Percentiles rank a stretch among this genome's conserved stretches.
Conservation (phyloP, 192 early-diverging fungal species). For the Coemansia sp. region DNA sequence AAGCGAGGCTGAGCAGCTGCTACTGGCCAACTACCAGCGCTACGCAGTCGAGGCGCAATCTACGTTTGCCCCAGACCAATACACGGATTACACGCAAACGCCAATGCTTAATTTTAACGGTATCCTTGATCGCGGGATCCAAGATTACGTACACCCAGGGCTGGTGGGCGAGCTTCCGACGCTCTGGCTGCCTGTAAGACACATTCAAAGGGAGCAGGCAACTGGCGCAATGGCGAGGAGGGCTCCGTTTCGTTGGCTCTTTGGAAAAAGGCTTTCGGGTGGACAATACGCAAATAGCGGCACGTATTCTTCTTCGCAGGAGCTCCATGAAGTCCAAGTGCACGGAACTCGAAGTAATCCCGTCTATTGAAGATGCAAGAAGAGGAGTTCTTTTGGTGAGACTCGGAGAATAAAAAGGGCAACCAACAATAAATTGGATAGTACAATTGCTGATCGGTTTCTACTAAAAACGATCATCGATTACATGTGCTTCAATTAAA, state of each 20-base stretch:
- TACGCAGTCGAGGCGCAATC: constrained; percentile 49
- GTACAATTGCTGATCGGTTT: not conserved
- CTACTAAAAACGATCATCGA: not conserved
- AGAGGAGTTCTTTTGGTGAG: not conserved
- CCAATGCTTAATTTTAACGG: constrained; percentile 74
- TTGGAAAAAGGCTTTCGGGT: not conserved
- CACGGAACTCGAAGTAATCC: not conserved
- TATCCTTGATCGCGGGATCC: constrained; percentile 73
- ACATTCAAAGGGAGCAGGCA: not conserved
- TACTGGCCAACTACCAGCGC: constrained; percentile 50
- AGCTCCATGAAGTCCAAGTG: not conserved
- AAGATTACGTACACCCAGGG: constrained; percentile 66
- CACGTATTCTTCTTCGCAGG: not conserved
- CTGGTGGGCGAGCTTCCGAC: constrained; percentile 67
- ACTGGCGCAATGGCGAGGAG: too few species aligned
- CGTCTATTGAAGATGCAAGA: not conserved
- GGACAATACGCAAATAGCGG: not conserved
- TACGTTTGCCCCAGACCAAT: constrained; percentile 39
- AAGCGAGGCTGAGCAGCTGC: constrained; percentile 13
- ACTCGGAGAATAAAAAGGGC: too few species aligned
- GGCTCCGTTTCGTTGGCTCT: not conserved
- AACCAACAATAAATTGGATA: not conserved
- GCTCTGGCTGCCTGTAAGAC: constrained; percentile 67
- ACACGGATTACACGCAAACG: constrained; percentile 71
- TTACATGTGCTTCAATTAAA: not conserved